Evolutionary conservation across 2,329 filamentous ascomycete genomes (phyloP).

Genomic region (Exutisphaerella laricina): DNA sequence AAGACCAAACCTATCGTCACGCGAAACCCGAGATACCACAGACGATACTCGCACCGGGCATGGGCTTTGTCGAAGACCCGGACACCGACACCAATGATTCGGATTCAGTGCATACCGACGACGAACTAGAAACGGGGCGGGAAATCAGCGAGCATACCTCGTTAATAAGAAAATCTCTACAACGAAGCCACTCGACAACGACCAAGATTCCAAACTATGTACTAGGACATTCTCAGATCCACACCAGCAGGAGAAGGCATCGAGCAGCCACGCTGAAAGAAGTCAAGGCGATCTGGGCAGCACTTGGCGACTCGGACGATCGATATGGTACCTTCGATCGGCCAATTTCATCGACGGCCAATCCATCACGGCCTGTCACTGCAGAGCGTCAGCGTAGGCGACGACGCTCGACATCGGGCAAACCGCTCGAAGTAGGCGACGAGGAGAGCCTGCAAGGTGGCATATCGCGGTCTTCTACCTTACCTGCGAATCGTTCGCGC

Average conservation of each 20-base stretch:
- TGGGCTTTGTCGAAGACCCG: constrained; percentile 51
- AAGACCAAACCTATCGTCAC: constrained; percentile 49
- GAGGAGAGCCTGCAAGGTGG: constrained; percentile 7
- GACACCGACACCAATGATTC: constrained; percentile 26
- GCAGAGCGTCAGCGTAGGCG: constrained; percentile 14
- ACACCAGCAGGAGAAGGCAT: constrained; percentile 23
- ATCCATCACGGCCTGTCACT: constrained; percentile 10
- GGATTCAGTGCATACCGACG: constrained; percentile 21
- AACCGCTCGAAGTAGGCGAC: constrained; percentile 10
- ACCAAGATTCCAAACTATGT: constrained; percentile 11
- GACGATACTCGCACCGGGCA: constrained; percentile 71
- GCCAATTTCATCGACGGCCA: constrained; percentile 10
- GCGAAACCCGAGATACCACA: constrained; percentile 40
- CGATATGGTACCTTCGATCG: constrained; percentile 25
- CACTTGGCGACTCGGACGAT: constrained; percentile 25
- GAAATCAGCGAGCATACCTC: constrained; percentile 20
- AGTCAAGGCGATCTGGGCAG: constrained; percentile 31
- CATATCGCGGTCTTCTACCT: constrained; percentile 18
- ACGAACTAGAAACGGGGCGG: constrained; percentile 18
- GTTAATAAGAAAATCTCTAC: constrained; percentile 19
- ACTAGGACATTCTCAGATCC: constrained; percentile 11
- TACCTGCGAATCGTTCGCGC: constrained; percentile 14
- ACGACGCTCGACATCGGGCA: constrained; percentile 21
- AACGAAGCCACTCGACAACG: constrained; percentile 13
- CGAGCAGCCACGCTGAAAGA: constrained; percentile 32